Base-by-base conservation (phyloP, 495 filamentous ascomycete species). In the Haplographium delicatum region DNA sequence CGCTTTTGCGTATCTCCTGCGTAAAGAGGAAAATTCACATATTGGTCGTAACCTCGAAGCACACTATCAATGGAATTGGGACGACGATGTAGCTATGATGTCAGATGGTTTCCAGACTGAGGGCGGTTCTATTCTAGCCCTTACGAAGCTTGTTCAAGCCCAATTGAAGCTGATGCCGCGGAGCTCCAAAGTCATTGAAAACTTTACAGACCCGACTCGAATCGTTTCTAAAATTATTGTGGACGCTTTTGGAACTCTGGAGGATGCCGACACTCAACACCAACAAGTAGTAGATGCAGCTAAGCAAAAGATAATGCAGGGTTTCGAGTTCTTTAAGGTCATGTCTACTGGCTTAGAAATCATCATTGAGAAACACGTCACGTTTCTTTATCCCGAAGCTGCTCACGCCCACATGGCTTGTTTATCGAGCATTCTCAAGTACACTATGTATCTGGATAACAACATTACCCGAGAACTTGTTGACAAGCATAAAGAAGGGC, bases 301-400 rank as follows among this genome's bases (percentile, higher is more conserved):
- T 28, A 46, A 23, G 47, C 60, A 51, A 19, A 67, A 62, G 22
- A 47, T 75, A 5, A 15, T 31, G 11, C 54, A 63, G 24, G 69
- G 63, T 16, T 67, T 72, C 38, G 43, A 59, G 4, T 66, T 69
- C 37, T 80, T 70, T 57, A 62, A 44, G 18, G 39, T 53, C 19
- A 62, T 71, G 34, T 71, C 76, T 0, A 44, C 57, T n/a, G 65
- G 62, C 2, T 50, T 80, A 6, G 62, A 65, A 5, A 44, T 48
- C 23, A 60, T 75, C 42, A 67, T 77, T 19, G 75, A 78, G 3
- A 78, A 70, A 39, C 66, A 70, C 35, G 64, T 70, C 50, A 77
- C 70, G 25, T 67, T 62, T 40, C 60, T 80, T 22, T 61, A 64
- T 10, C 59, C 63, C 8, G 71, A 75, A 4, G 63, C 65, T 49